Conservation (phyloP, 768 basidiomycete genomes). For the Termitomyces sp. region DNA sequence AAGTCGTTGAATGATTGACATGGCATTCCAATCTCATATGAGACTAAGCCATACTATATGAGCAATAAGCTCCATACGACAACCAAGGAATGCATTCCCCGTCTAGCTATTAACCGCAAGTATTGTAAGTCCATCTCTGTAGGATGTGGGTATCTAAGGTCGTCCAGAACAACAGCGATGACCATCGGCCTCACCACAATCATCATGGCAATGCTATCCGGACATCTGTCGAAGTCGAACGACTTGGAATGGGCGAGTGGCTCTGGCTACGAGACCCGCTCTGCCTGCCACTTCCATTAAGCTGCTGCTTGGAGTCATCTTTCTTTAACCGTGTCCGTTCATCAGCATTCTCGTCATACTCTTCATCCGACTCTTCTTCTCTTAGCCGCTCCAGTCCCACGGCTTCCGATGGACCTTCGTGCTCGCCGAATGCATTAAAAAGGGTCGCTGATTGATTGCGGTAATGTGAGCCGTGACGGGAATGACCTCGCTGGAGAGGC, state of each 20-base stretch:
- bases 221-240: conserved; percentile 11
- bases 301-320: conserved; percentile 16
- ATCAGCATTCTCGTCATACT: conserved; percentile 37
- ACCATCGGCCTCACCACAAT: background rate
- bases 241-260: conserved; percentile 39
- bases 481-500: conserved; percentile 33
- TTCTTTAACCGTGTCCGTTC: conserved; percentile 35
- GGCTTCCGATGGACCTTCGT: conserved; percentile 28
- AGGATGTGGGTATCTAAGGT: conserved; percentile 12
- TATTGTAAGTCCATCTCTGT: conserved; percentile 14
- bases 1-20: background rate
- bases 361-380: conserved; percentile 53
- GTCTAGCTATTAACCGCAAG: conserved; percentile 10
- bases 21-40: background rate
- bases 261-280: conserved; percentile 49
- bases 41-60: background rate
- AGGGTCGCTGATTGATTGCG: conserved; percentile 60
- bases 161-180: background rate
- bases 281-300: conserved; percentile 15
- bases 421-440: conserved; percentile 72
- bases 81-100: background rate
- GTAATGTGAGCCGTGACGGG: conserved; percentile 60
- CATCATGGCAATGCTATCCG: conserved; percentile 12
- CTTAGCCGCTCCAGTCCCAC: conserved; percentile 57
- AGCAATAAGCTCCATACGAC: background rate